Base-by-base conservation (phyloP, 768 basidiomycete genomes). In the Lepiota brunneoincarnata region DNA sequence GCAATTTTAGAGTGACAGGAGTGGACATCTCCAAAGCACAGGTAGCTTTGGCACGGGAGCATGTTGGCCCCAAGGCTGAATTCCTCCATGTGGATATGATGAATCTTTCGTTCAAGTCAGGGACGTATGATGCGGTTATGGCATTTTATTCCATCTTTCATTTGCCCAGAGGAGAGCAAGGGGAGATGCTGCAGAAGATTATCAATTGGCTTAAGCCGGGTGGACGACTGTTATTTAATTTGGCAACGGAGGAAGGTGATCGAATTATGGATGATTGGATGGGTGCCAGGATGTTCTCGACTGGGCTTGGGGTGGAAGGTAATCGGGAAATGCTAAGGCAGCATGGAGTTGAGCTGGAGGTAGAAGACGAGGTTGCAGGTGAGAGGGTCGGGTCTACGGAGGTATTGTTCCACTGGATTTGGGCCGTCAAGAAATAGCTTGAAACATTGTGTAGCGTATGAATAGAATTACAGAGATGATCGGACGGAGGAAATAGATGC, bases 81-180 rank as follows among this genome's bases (percentile, higher is more conserved):
- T 59, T 67, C 48, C 56, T 69, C 55, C 65, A 64, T 20, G 58
- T 55, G 2, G 68, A 68, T 53, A 69, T 69, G 65, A 63, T 63
- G 39, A 23, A 51, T 10, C 56, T 67, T 28, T 51, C 51, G 1
- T 61, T 63, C 28, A 20, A 55, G 1, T 49, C 56, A 6, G 53
- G 37, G 7, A 52, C 51, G 2, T 64, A 64, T 49, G 62, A 68
- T 42, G 68, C 67, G 4, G 60, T 69, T 0, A 55, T 67, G 2
- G 67, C 57, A 11, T 63, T 69, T 48, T 69, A 69, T 49, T 62
- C 66, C 6, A 60, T 67, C 35, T 67, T 67, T 42, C 68, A 69
- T 34, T 28, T 57, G 14, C 56, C 56, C 6, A 52, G 26, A 50
- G 63, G 63, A 21, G 67, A 69, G 52, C 68, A 69, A 50, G 63